Percentiles rank a stretch among this genome's conserved stretches.
Evolutionary conservation across 2,329 filamentous ascomycete species (phyloP).

Genomic region (Cytospora piceicola): DNA sequence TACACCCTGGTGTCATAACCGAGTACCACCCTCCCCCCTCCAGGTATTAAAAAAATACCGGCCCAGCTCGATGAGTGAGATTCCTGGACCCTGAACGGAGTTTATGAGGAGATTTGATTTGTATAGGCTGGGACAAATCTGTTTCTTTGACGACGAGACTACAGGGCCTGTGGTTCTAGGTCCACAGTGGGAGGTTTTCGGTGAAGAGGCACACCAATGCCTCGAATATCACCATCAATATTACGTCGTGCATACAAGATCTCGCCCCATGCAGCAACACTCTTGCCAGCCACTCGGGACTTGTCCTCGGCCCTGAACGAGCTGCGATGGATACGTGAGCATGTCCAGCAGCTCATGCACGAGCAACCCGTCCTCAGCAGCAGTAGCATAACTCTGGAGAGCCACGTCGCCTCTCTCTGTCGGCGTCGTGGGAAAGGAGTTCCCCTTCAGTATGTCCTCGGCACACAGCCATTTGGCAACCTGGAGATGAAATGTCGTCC

Average conservation of each 20-base stretch:
- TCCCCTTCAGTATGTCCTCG: constrained; percentile 88
- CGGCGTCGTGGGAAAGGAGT: constrained; percentile 60
- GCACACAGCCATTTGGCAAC: constrained; percentile 83
- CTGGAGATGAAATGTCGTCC: constrained; percentile 76
- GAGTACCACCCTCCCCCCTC: too few species aligned
- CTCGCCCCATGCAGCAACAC: constrained; percentile 59
- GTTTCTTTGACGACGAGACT: background rate
- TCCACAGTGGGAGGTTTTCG: background rate
- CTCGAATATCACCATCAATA: constrained; percentile 64
- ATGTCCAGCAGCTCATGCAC: constrained; percentile 44
- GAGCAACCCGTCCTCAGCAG: background rate
- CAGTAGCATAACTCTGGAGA: background rate
- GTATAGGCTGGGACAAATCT: background rate
- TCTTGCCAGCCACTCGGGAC: constrained; percentile 68
- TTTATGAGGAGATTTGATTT: background rate
- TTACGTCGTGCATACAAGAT: constrained; percentile 57
- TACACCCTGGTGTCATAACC: background rate
- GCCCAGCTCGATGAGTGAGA: background rate
- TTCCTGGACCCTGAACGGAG: background rate
- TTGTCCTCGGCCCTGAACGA: constrained; percentile 68
- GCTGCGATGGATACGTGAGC: constrained; percentile 72
- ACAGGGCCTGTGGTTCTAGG: background rate
- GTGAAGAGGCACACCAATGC: constrained; percentile 49
- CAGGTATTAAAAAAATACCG: background rate
- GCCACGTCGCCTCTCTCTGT: constrained; percentile 48